These are phyloP conservation scores for Ligustrum vulgare DNA, from an alignment of 257 asterid species.

Conservation along the genomic window DNA sequence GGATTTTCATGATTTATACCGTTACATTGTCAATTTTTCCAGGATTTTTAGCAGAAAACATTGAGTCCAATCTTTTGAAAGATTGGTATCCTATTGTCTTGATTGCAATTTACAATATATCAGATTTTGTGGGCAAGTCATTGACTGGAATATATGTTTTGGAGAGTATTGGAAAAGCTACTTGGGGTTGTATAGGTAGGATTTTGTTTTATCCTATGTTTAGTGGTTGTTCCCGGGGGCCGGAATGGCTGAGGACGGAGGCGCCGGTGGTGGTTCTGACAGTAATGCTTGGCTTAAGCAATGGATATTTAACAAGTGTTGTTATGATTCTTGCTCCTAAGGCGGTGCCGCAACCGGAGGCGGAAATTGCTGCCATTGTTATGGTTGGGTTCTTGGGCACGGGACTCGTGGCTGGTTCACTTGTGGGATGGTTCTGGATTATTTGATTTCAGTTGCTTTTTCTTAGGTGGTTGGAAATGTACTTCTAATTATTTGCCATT, in stretches of 20 bases:
- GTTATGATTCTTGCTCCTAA: constrained; percentile 83
- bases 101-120: constrained; percentile 50
- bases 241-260: constrained; percentile 71
- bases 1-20: constrained; percentile 55
- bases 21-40: constrained; percentile 80
- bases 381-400: constrained; percentile 66
- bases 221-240: constrained; percentile 66
- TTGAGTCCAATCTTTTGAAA: constrained; percentile 41
- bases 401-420: constrained; percentile 65
- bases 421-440: constrained; percentile 80
- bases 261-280: constrained; percentile 58
- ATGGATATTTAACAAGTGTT: constrained; percentile 79
- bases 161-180: constrained; percentile 42
- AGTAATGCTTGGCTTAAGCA: constrained; percentile 53
- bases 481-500: background rate
- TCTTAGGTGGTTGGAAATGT: background rate
- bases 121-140: constrained; percentile 71
- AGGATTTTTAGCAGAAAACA: constrained; percentile 65
- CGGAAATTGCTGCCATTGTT: constrained; percentile 72
- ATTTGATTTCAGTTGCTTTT: constrained; percentile 18
- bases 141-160: constrained; percentile 45
- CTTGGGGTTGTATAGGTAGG: constrained; percentile 67
- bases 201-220: constrained; percentile 65
- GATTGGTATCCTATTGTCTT: constrained; percentile 77
- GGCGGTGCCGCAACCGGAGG: constrained; percentile 49